Conservation (phyloP, 345 rosid genomes). For the Erodium maritimum region DNA sequence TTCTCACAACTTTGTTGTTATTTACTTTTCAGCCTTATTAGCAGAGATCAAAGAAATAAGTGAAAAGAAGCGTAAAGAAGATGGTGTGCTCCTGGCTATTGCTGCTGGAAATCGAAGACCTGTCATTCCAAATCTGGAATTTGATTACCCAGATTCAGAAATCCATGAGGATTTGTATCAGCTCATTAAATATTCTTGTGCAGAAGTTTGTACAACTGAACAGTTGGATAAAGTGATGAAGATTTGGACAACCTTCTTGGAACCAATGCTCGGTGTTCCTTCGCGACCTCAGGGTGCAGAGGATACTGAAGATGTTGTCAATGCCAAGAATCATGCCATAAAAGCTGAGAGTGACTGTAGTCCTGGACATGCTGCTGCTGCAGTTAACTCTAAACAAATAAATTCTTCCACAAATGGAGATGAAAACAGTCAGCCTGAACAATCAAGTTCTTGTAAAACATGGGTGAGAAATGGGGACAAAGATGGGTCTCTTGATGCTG, state of each 20-base stretch:
- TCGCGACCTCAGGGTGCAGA: slow-evolving; percentile 76
- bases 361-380: slow-evolving; percentile 31
- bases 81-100: slow-evolving; percentile 68
- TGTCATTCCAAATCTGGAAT: slow-evolving; percentile 56
- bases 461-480: slow-evolving; percentile 45
- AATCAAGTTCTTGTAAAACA: slow-evolving; percentile 32
- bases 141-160: slow-evolving; percentile 65
- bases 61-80: slow-evolving; percentile 69
- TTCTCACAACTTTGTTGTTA: slow-evolving; percentile 10
- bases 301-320: slow-evolving; percentile 70
- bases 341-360: slow-evolving; percentile 54
- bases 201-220: slow-evolving; percentile 82
- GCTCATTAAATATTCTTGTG: slow-evolving; percentile 86
- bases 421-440: slow-evolving; percentile 40
- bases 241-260: slow-evolving; percentile 90
- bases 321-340: slow-evolving; percentile 37
- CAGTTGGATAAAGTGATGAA: slow-evolving; percentile 83
- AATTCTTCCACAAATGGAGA: slow-evolving; percentile 44
- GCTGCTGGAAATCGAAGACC: slow-evolving; percentile 74
- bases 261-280: slow-evolving; percentile 72
- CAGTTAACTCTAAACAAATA: slow-evolving; percentile 32
- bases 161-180: slow-evolving; percentile 89
- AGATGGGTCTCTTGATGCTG: slow-evolving; percentile 30
- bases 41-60: slow-evolving; percentile 85
- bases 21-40: slow-evolving; percentile 51